phyloP scores from a whole-genome alignment of 495 filamentous ascomycete genomes.

The Xylaria venustula region DNA sequence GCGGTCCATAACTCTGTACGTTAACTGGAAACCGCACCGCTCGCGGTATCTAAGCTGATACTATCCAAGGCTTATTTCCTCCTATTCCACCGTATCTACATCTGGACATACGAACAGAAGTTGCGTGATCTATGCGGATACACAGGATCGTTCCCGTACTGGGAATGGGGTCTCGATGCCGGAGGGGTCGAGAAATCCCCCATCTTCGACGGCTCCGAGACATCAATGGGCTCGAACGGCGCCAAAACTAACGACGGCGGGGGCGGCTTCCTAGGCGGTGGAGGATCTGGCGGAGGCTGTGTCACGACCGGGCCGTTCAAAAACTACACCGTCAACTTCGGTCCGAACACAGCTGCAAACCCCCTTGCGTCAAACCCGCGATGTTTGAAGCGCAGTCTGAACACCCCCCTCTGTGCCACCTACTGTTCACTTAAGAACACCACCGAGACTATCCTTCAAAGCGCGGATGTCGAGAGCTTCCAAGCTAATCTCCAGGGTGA shows the following conservation, averaged over 20 bases:
- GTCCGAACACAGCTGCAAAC: constrained; percentile 27
- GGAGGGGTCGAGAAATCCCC: constrained; percentile 30
- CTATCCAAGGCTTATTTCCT: constrained; percentile 35
- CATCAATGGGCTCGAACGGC: constrained; percentile 31
- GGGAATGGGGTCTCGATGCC: constrained; percentile 43
- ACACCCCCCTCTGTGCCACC: constrained; percentile 31
- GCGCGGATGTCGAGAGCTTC: constrained; percentile 31
- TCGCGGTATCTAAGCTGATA: background rate
- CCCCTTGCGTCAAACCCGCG: constrained; percentile 40
- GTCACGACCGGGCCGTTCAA: constrained; percentile 33
- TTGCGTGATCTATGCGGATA: constrained; percentile 38
- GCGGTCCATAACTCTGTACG: constrained; percentile 37
- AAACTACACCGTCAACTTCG: constrained; percentile 39
- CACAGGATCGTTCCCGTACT: constrained; percentile 38
- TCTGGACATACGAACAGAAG: constrained; percentile 38
- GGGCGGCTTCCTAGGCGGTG: constrained; percentile 16
- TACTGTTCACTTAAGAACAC: constrained; percentile 40
- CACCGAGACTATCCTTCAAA: constrained; percentile 36
- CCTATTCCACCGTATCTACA: constrained; percentile 38
- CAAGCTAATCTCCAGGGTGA: constrained; percentile 40
- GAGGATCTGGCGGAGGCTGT: constrained; percentile 34
- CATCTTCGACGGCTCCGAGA: constrained; percentile 34
- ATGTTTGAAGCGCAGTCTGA: constrained; percentile 42
- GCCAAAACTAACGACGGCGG: constrained; percentile 21
- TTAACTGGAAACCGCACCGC: background rate